Conservation (phyloP, 2,329 filamentous ascomycete species). For the Bipolaris victoriae region DNA sequence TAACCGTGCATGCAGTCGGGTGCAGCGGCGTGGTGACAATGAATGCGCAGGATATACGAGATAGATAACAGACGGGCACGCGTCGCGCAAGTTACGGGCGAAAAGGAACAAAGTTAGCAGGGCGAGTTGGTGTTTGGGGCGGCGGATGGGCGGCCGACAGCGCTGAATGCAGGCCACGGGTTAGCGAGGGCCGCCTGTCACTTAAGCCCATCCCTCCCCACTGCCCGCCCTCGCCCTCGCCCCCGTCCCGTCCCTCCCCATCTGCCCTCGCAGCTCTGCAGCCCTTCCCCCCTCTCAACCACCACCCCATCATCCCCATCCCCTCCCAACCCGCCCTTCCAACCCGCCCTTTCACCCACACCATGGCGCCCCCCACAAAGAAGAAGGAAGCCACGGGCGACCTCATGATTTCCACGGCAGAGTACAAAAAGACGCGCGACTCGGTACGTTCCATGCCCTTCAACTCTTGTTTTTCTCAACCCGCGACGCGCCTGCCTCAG, state of each 20-base stretch:
- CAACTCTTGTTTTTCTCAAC: constrained; percentile 12
- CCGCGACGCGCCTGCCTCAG: constrained; percentile 26
- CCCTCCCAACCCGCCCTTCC: constrained; percentile 8
- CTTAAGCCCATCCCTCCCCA: constrained; percentile 14
- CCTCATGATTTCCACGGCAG: constrained; percentile 67
- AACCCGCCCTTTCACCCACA: constrained; percentile 15
- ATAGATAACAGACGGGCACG: too few species aligned
- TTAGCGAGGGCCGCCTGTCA: constrained; percentile 15
- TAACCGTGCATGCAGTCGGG: too few species aligned
- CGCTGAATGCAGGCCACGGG: constrained; percentile 7
- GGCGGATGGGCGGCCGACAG: background rate
- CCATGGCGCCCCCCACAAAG: constrained; percentile 36
- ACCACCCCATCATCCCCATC: constrained; percentile 12
- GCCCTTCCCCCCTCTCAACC: constrained; percentile 6
- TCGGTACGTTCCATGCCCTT: constrained; percentile 65
- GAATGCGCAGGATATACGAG: too few species aligned
- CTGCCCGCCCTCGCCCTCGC: constrained; percentile 2
- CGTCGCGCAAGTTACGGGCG: too few species aligned
- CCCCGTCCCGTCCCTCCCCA: background rate
- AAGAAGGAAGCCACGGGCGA: constrained; percentile 45
- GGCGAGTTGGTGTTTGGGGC: background rate
- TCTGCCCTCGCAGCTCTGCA: constrained; percentile 3
- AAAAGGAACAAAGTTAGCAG: background rate
- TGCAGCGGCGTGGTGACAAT: too few species aligned
- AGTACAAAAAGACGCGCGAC: constrained; percentile 81